phyloP scores from a whole-genome alignment of 768 basidiomycete species.

The Boletus subcaerulescens region DNA sequence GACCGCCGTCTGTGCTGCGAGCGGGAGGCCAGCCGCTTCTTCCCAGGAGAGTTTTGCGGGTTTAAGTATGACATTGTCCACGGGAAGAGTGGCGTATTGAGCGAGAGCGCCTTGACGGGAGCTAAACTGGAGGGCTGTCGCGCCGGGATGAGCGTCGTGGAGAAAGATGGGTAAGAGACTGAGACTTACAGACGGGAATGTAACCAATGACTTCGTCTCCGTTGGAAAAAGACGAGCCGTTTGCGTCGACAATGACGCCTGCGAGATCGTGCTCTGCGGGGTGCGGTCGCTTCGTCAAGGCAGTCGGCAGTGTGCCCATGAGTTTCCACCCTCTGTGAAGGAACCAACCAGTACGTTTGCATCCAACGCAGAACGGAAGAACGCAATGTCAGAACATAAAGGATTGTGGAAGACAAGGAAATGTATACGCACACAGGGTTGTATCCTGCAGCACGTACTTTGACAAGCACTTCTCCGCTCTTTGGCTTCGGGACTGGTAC shows the following conservation, averaged over 20 bases:
- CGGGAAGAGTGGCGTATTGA: slow-evolving; percentile 52
- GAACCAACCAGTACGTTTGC: no score
- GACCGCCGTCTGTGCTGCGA: slow-evolving; percentile 60
- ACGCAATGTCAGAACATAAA: background rate
- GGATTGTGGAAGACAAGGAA: no score
- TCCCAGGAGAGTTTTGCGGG: slow-evolving; percentile 50
- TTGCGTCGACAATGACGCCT: slow-evolving; percentile 57
- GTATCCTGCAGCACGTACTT: slow-evolving; percentile 53
- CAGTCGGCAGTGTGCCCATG: slow-evolving; percentile 47
- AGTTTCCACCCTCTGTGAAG: slow-evolving; percentile 54
- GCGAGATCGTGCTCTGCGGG: slow-evolving; percentile 61
- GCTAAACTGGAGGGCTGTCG: slow-evolving; percentile 28
- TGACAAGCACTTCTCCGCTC: slow-evolving; percentile 47
- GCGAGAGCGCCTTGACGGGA: slow-evolving; percentile 54
- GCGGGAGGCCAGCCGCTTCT: slow-evolving; percentile 58
- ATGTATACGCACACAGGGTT: slow-evolving; percentile 57
- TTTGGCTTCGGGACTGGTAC: slow-evolving; percentile 34
- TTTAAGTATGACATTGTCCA: slow-evolving; percentile 36
- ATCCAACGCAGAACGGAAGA: background rate
- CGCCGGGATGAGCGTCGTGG: background rate
- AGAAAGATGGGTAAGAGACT: no score
- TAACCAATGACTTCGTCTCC: slow-evolving; percentile 69
- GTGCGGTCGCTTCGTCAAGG: slow-evolving; percentile 46
- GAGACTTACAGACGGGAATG: slow-evolving; percentile 37
- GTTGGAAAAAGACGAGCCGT: slow-evolving; percentile 46